phyloP scores from a whole-genome alignment of 2,329 filamentous ascomycete genomes.

The Neonectria coccinea region DNA sequence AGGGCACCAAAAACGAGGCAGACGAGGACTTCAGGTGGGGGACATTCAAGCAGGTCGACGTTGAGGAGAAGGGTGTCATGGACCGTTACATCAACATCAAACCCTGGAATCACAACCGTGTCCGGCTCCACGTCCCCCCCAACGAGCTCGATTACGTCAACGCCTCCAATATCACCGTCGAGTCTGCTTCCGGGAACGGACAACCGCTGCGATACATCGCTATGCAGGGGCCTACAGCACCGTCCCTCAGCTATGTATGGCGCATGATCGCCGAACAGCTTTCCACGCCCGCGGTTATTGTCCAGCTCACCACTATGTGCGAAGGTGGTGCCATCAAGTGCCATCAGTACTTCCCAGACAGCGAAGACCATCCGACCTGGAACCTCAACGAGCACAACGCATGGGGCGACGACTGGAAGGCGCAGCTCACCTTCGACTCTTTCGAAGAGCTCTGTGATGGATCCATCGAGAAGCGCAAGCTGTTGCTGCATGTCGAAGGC shows the following conservation, averaged over 20 bases:
- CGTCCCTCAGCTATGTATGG: conserved; percentile 86
- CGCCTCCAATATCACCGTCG: conserved; percentile 76
- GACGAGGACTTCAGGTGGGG: conserved; percentile 51
- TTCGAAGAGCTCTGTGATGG: conserved; percentile 66
- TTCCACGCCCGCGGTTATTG: conserved; percentile 79
- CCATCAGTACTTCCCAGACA: conserved; percentile 84
- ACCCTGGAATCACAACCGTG: conserved; percentile 87
- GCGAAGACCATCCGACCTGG: conserved; percentile 63
- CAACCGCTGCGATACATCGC: conserved; percentile 80
- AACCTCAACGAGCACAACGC: conserved; percentile 72
- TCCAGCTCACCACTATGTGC: conserved; percentile 93
- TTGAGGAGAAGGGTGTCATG: conserved; percentile 54
- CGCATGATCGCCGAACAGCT: conserved; percentile 92
- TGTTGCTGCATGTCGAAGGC: conserved; percentile 68
- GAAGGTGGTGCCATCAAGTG: conserved; percentile 86
- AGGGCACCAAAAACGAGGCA: conserved; percentile 53
- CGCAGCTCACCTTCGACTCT: conserved; percentile 75
- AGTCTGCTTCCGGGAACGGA: conserved; percentile 55
- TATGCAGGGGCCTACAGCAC: conserved; percentile 88
- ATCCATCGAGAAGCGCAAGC: conserved; percentile 79
- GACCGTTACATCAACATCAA: conserved; percentile 93
- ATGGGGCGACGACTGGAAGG: conserved; percentile 75
- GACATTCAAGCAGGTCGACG: conserved; percentile 51
- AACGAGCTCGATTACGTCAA: conserved; percentile 84
- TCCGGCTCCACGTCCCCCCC: conserved; percentile 82